Percentiles rank a stretch among this genome's conserved stretches.
These are phyloP conservation scores for Vigna angularis DNA, from an alignment of 306 rosid genomes.

Conservation along the genomic window DNA sequence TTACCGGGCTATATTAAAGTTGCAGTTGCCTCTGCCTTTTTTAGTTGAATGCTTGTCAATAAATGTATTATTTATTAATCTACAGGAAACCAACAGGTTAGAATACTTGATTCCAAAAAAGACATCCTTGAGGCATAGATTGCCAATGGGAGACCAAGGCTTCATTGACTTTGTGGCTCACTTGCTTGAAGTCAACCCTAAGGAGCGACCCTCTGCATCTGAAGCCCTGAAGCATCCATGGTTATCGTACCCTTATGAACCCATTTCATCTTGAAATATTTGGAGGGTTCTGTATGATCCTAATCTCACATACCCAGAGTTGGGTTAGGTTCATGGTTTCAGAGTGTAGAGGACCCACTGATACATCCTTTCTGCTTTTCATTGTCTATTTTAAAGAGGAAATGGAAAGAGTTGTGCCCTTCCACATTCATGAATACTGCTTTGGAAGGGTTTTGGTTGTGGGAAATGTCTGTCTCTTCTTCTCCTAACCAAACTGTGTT, in stretches of 20 bases:
- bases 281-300: conserved; percentile 35
- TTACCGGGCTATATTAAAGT: conserved; percentile 1
- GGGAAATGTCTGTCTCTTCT: conserved; percentile 44
- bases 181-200: conserved; percentile 82
- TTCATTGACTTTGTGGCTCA: conserved; percentile 82
- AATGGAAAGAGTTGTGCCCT: conserved; percentile 47
- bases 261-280: conserved; percentile 73
- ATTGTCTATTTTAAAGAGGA: conserved; percentile 40
- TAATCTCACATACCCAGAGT: conserved; percentile 38
- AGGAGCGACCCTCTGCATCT: conserved; percentile 81
- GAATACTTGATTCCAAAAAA: conserved; percentile 87
- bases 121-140: conserved; percentile 88
- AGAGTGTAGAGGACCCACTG: conserved; percentile 41
- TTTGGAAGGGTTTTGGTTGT: conserved; percentile 56
- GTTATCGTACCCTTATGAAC: conserved; percentile 91
- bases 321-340: conserved; percentile 43
- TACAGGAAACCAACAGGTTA: conserved; percentile 80
- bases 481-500: conserved; percentile 53
- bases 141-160: conserved; percentile 95
- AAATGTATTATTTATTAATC: conserved; percentile 20
- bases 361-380: conserved; percentile 40
- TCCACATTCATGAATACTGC: conserved; percentile 48
- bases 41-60: conserved; percentile 7
- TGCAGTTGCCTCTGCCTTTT: conserved; percentile 25
- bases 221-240: conserved; percentile 91